These are phyloP conservation scores for Pyrenophora seminiperda DNA, from an alignment of 2,329 filamentous ascomycete species.

Conservation along the genomic window DNA sequence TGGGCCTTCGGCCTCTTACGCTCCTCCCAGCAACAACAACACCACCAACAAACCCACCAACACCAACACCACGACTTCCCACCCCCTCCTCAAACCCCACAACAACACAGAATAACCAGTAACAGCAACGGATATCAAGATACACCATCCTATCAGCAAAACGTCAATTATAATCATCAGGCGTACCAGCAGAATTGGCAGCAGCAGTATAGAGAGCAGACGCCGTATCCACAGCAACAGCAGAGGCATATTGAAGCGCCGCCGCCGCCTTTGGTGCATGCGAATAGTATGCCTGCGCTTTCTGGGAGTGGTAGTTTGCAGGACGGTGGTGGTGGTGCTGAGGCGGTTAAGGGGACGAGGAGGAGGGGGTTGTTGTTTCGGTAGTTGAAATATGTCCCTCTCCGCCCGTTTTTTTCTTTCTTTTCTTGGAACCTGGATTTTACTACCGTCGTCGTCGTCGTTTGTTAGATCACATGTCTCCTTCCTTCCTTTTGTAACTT, in stretches of 20 bases:
- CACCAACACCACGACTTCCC: conserved; percentile 25
- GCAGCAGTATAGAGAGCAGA: conserved; percentile 18
- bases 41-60: conserved; percentile 9
- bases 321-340: conserved; percentile 16
- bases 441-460: too few relatives aligned
- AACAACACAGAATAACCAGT: conserved; percentile 38
- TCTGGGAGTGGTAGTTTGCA: conserved; percentile 6
- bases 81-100: conserved; percentile 41
- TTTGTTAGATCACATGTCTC: too few relatives aligned
- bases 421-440: not conserved
- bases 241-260: conserved; percentile 28
- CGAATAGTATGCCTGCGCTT: conserved; percentile 39
- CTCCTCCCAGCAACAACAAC: conserved; percentile 42
- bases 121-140: conserved; percentile 23
- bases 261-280: conserved; percentile 30
- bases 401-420: not conserved
- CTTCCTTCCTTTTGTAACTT: not conserved
- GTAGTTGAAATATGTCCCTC: conserved; percentile 7
- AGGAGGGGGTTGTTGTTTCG: conserved; percentile 29
- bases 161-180: conserved; percentile 19
- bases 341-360: conserved; percentile 23
- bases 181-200: conserved; percentile 25
- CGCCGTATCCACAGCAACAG: conserved; percentile 7
- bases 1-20: conserved; percentile 63
- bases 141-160: conserved; percentile 24